Evolutionary conservation across 257 asterid genomes (phyloP), one percentile per base, ranked within the genome.

Genomic region (Forsythia viridissima): DNA sequence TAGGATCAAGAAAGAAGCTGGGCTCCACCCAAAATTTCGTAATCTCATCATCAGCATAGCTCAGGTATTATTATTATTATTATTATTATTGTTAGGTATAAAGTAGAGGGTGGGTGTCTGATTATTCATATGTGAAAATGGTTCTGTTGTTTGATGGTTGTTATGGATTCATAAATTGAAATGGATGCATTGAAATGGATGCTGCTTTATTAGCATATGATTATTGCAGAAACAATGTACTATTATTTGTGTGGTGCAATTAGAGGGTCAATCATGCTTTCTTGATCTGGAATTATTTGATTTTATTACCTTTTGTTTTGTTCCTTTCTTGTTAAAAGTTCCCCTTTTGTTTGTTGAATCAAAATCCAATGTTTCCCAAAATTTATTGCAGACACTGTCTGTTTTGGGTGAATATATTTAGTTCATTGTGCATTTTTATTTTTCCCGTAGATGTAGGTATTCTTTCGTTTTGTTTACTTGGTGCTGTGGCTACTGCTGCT

Each of bases 1-100:
- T 57, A 87, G 93, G 89, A 86, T 95, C 84, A 95, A 95, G 92
- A 55, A 46, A 18, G 86, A 88, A 83, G 98, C 99, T 13, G 97
- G 97, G 13, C 78, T 43, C 8, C 97, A 95, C 83, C 97, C 99
- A 1, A 90, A 85, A 82, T 95, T 95, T 87, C 91, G 97, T 46
- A 85, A 67, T 74, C 70, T 83, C 76, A 95, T 95, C 21, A 37
- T 93, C 89, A 86, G 91, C 85, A 61, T 95, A 30, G 99, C 99
- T 41, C 98, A 95, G 99, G 99, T 95, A 70, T 30, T 36, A 7
- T 51, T 3, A 21, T 15, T 71, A 8, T 51, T 13, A 3, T 30
- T 36, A 7, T 51, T 3, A 21, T 15, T 71, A 8, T 51, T 13
- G 0, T 30, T 30, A n/a, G n/a, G 13, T 48, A 48, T 3, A 48